These are phyloP conservation scores for Penicillium maclennaniae DNA, from an alignment of 495 filamentous ascomycete species.

Conservation along the genomic window DNA sequence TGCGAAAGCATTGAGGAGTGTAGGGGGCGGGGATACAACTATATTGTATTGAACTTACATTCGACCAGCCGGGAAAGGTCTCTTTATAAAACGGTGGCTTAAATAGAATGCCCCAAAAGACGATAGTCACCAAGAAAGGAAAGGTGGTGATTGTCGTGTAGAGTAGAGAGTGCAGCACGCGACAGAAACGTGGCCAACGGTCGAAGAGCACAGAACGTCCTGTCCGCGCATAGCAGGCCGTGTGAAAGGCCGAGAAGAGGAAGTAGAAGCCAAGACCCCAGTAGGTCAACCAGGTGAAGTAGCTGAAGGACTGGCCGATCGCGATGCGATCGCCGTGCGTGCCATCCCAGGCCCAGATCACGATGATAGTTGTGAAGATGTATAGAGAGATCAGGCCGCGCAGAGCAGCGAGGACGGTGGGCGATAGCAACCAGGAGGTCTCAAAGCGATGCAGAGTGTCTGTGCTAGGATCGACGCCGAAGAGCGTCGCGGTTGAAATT, in stretches of 20 bases:
- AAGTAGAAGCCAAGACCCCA: conserved; percentile 82
- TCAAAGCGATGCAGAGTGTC: conserved; percentile 63
- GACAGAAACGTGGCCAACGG: conserved; percentile 57
- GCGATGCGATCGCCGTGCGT: conserved; percentile 38
- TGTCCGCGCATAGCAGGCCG: conserved; percentile 56
- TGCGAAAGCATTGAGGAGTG: conserved; percentile 3
- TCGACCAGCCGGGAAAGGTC: conserved; percentile 58
- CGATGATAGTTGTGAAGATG: conserved; percentile 64
- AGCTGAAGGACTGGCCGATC: conserved; percentile 60
- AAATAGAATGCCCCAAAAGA: conserved; percentile 50
- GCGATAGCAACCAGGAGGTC: conserved; percentile 74
- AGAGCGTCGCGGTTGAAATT: conserved; percentile 18
- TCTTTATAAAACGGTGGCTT: conserved; percentile 47
- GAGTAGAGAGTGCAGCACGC: conserved; percentile 60
- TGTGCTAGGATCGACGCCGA: conserved; percentile 35
- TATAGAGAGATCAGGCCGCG: conserved; percentile 65
- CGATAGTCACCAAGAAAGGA: conserved; percentile 64
- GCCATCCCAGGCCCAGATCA: conserved; percentile 60
- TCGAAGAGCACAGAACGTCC: conserved; percentile 55
- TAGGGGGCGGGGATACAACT: background rate
- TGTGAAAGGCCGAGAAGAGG: conserved; percentile 59
- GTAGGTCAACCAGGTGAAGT: conserved; percentile 76
- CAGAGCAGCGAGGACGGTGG: conserved; percentile 52
- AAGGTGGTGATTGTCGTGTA: conserved; percentile 64
- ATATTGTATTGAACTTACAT: conserved; percentile 38